Conservation (phyloP, 2,329 filamentous ascomycete genomes). For the Aspergillus pseudoviridinutans region DNA sequence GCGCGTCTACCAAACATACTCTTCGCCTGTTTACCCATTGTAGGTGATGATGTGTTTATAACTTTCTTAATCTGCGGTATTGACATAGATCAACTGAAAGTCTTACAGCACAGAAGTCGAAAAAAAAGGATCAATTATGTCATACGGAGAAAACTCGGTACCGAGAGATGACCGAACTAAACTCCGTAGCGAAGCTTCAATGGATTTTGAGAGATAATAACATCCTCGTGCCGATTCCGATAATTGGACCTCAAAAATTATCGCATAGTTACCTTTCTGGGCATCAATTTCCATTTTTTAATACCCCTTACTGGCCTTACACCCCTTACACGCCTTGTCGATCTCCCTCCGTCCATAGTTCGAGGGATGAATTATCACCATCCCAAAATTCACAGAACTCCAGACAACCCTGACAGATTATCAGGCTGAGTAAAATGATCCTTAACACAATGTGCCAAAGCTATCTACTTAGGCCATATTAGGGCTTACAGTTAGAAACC, state of each 20-base stretch:
- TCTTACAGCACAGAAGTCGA: not conserved
- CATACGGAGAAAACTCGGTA: not conserved
- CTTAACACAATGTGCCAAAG: too few relatives aligned
- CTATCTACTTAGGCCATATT: too few relatives aligned
- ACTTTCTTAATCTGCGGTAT: not conserved
- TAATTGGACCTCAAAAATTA: not conserved
- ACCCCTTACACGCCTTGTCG: not conserved
- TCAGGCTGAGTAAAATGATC: too few relatives aligned
- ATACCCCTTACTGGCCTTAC: not conserved
- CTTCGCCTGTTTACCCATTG: too few relatives aligned
- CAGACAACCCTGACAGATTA: not conserved
- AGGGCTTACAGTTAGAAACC: too few relatives aligned
- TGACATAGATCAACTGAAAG: not conserved
- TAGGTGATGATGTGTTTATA: too few relatives aligned
- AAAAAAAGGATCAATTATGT: not conserved
- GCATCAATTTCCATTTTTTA: not conserved
- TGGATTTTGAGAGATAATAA: not conserved
- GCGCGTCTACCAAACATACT: too few relatives aligned
- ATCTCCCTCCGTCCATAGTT: not conserved
- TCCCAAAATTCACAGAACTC: not conserved
- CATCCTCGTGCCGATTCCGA: not conserved
- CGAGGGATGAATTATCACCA: not conserved
- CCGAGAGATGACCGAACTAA: not conserved
- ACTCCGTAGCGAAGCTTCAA: not conserved
- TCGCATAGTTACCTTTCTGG: not conserved